phyloP scores from a whole-genome alignment of 306 rosid genomes.

The Sophora flavescens region DNA sequence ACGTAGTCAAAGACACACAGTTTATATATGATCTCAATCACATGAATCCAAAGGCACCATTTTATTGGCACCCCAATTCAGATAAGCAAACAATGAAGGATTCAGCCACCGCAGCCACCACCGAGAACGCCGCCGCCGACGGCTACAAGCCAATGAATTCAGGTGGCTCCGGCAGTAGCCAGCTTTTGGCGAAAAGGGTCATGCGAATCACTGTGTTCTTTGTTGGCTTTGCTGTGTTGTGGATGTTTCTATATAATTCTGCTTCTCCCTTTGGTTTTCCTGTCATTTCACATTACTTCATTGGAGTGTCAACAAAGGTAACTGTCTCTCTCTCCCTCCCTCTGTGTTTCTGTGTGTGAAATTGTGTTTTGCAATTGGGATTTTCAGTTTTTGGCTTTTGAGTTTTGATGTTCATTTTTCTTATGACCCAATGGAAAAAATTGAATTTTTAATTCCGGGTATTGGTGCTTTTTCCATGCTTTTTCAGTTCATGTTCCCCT shows the following conservation, averaged over 20 bases:
- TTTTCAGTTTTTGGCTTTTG: neutral
- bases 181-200: conserved; percentile 33
- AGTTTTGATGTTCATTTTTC: neutral
- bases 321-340: conserved; percentile 11
- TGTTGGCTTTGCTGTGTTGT: conserved; percentile 48
- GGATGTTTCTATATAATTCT: conserved; percentile 46
- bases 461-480: neutral
- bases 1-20: neutral
- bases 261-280: conserved; percentile 52
- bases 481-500: neutral
- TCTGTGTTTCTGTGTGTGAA: neutral
- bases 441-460: conserved; percentile 23
- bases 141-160: conserved; percentile 30
- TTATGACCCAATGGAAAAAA: neutral
- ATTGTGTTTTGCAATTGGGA: conserved; percentile 12
- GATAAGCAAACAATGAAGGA: conserved; percentile 47
- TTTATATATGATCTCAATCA: neutral
- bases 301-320: conserved; percentile 37
- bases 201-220: conserved; percentile 21
- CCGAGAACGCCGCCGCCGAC: neutral
- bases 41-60: neutral
- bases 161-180: conserved; percentile 34
- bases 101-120: neutral
- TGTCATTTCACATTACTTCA: conserved; percentile 39
- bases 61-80: conserved; percentile 27